These are phyloP conservation scores for Xeromyces bisporus DNA, from an alignment of 495 filamentous ascomycete genomes.

Conservation along the genomic window DNA sequence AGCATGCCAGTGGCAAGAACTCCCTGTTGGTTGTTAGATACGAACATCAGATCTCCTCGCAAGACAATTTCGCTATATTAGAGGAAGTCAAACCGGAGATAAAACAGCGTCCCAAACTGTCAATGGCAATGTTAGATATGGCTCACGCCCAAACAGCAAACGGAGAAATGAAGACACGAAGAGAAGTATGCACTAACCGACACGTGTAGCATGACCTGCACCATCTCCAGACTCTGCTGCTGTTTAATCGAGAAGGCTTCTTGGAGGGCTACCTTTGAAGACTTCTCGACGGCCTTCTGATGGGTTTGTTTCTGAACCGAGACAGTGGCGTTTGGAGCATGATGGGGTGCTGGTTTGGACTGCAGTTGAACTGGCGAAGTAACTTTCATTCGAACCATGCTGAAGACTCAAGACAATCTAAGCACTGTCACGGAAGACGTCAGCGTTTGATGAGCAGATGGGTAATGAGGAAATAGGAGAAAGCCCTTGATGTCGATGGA, in stretches of 20 bases:
- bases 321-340: slow-evolving; percentile 1
- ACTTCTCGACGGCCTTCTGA: slow-evolving; percentile 3
- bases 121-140: neutral
- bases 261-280: slow-evolving; percentile 1
- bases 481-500: no score
- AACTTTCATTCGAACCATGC: slow-evolving; percentile 2
- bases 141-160: slow-evolving; percentile 4
- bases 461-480: no score
- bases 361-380: slow-evolving; percentile 8
- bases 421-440: no score
- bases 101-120: slow-evolving; percentile 17
- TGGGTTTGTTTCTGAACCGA: slow-evolving; percentile 6
- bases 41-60: slow-evolving; percentile 1
- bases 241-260: slow-evolving; percentile 8
- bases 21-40: slow-evolving; percentile 13
- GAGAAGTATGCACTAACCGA: slow-evolving; percentile 10
- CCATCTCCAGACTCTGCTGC: slow-evolving; percentile 31
- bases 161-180: neutral
- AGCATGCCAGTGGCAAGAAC: slow-evolving; percentile 15
- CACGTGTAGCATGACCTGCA: slow-evolving; percentile 31
- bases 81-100: slow-evolving; percentile 13
- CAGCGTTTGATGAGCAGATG: no score
- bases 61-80: neutral
- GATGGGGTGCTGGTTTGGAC: slow-evolving; percentile 1
- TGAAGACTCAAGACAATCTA: neutral